phyloP scores from a whole-genome alignment of 139 green algal genomes.

The Limnomonas spitsbergensis region DNA sequence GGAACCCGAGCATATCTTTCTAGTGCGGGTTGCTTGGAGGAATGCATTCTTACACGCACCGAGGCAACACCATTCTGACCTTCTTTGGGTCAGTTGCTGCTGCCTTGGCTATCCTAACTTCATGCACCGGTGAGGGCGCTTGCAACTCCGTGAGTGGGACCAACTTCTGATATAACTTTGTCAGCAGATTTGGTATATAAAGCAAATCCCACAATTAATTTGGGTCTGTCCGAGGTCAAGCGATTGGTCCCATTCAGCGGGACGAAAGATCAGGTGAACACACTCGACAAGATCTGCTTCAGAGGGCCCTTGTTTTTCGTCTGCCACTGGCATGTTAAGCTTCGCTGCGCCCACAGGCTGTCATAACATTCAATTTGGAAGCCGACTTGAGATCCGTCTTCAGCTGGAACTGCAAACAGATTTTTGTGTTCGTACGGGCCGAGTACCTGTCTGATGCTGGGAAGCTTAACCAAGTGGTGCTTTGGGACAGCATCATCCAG shows the following conservation, averaged over 20 bases:
- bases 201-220: slow-evolving; percentile 24
- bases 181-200: slow-evolving; percentile 42
- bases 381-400: slow-evolving; percentile 72
- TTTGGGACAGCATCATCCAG: slow-evolving; percentile 76
- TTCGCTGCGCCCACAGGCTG: slow-evolving; percentile 42
- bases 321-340: not conserved
- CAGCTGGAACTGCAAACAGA: slow-evolving; percentile 80
- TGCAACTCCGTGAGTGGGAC: not conserved
- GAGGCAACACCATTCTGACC: slow-evolving; percentile 44
- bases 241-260: slow-evolving; percentile 18
- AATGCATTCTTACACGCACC: slow-evolving; percentile 44
- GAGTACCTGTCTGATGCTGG: slow-evolving; percentile 42
- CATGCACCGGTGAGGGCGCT: slow-evolving; percentile 21
- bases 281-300: not conserved
- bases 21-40: too few species aligned
- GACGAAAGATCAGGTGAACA: slow-evolving; percentile 29
- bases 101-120: slow-evolving; percentile 35
- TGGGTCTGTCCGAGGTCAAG: slow-evolving; percentile 29
- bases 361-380: slow-evolving; percentile 57
- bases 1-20: too few species aligned
- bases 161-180: not conserved
- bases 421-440: slow-evolving; percentile 32
- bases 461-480: slow-evolving; percentile 65
- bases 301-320: not conserved
- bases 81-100: slow-evolving; percentile 49